Percentiles rank a stretch among this genome's conserved stretches.
Evolutionary conservation across 257 asterid genomes (phyloP).

Genomic region (Gardenia jasminoides): DNA sequence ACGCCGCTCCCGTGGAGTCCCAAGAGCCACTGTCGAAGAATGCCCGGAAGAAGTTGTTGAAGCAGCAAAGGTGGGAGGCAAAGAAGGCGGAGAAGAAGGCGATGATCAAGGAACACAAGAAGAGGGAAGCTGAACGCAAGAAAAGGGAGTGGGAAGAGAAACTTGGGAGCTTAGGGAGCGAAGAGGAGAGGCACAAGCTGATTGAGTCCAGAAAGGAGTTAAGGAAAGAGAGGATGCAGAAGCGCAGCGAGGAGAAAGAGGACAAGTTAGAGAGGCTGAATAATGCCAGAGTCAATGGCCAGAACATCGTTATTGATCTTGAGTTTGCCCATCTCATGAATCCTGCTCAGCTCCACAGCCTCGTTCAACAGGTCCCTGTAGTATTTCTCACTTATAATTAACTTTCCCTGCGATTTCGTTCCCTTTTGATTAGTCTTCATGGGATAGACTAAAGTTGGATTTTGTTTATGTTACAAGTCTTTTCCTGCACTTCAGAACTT

Average conservation of each 20-base stretch:
- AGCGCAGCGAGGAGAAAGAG: conserved; percentile 57
- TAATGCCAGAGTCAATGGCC: conserved; percentile 58
- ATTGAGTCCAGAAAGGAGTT: conserved; percentile 49
- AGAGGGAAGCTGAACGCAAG: conserved; percentile 73
- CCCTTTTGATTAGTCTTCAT: too few species aligned
- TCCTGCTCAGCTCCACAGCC: conserved; percentile 66
- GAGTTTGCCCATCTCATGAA: conserved; percentile 82
- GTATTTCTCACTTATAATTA: neutral
- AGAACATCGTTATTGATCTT: conserved; percentile 79
- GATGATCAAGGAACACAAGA: conserved; percentile 58
- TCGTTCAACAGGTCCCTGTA: conserved; percentile 90
- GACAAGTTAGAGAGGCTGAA: conserved; percentile 60
- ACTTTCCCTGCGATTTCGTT: neutral
- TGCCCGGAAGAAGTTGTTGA: conserved; percentile 72
- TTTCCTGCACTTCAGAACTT: too few species aligned
- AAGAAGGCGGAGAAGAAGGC: conserved; percentile 90
- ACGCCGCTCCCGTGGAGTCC: neutral
- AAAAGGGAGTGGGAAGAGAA: conserved; percentile 78
- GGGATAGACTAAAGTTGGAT: too few species aligned
- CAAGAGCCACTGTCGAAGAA: conserved; percentile 53
- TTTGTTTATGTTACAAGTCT: too few species aligned
- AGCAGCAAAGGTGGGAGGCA: conserved; percentile 74
- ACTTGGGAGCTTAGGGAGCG: conserved; percentile 40
- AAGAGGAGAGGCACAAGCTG: conserved; percentile 65
- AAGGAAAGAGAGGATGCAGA: conserved; percentile 70